These are phyloP conservation scores for Daedaleopsis sinensis DNA, from an alignment of 768 basidiomycete species.

Conservation along the genomic window DNA sequence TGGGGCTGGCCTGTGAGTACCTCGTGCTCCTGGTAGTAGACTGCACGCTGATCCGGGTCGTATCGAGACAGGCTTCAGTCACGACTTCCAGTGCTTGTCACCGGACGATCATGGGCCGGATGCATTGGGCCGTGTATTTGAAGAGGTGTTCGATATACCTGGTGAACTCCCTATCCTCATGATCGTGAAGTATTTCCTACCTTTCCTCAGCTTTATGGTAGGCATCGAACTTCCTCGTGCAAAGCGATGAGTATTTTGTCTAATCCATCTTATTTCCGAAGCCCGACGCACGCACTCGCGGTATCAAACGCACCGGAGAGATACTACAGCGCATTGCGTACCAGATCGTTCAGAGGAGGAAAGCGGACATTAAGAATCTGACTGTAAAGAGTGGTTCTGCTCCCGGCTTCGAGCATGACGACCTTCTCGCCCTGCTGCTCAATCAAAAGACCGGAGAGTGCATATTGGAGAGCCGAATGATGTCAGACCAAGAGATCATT, in stretches of 20 bases:
- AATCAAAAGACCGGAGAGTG: constrained; percentile 68
- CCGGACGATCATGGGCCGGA: constrained; percentile 13
- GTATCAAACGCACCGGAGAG: constrained; percentile 15
- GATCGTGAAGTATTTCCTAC: constrained; percentile 21
- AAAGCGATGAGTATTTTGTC: no score
- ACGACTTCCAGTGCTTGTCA: constrained; percentile 34
- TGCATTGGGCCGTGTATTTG: constrained; percentile 36
- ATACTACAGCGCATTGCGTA: constrained; percentile 34
- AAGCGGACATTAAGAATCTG: constrained; percentile 34
- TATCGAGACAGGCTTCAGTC: constrained; percentile 34
- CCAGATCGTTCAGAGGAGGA: constrained; percentile 35
- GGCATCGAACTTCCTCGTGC: neutral
- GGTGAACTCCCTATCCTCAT: neutral
- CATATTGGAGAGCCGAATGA: constrained; percentile 52
- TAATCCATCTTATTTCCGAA: neutral
- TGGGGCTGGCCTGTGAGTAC: constrained; percentile 41
- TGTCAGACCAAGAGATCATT: constrained; percentile 69
- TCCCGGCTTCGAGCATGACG: constrained; percentile 42
- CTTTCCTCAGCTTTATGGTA: constrained; percentile 28
- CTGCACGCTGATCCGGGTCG: no score
- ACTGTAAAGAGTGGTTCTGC: constrained; percentile 32
- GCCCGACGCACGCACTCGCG: constrained; percentile 12
- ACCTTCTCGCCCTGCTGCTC: constrained; percentile 62
- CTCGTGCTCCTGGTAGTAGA: neutral
- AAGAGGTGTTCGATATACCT: constrained; percentile 23